Evolutionary conservation across 305 asterid genomes (phyloP).

Genomic region (Stenogyne calaminthoides): DNA sequence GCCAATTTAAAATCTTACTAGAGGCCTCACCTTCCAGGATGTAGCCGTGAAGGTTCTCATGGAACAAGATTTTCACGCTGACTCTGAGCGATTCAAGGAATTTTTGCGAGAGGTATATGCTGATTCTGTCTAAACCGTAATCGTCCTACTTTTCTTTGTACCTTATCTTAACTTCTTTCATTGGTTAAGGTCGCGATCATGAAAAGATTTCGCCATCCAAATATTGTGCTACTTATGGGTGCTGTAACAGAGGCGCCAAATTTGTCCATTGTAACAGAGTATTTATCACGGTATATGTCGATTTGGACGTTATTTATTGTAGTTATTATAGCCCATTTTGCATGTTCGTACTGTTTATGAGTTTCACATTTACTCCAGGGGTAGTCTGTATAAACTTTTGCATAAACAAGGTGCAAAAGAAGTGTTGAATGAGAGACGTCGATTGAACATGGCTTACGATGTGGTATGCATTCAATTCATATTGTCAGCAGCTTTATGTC

Average conservation of each 20-base stretch:
- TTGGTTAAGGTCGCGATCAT: slow-evolving; percentile 77
- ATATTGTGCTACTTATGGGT: slow-evolving; percentile 95
- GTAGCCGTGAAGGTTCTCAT: slow-evolving; percentile 93
- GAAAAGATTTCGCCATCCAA: slow-evolving; percentile 94
- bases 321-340: not conserved
- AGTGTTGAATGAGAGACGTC: slow-evolving; percentile 81
- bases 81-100: slow-evolving; percentile 66
- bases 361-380: slow-evolving; percentile 51
- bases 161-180: slow-evolving; percentile 25
- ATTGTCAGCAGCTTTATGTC: slow-evolving; percentile 3
- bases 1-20: slow-evolving; percentile 28
- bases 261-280: slow-evolving; percentile 91
- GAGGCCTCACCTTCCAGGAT: slow-evolving; percentile 57
- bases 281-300: slow-evolving; percentile 65
- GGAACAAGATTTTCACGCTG: slow-evolving; percentile 85
- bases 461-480: slow-evolving; percentile 51
- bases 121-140: slow-evolving; percentile 8
- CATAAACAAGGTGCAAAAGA: slow-evolving; percentile 82
- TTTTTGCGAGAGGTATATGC: slow-evolving; percentile 75
- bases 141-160: slow-evolving; percentile 14
- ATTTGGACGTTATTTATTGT: slow-evolving; percentile 23
- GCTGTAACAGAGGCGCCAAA: slow-evolving; percentile 89
- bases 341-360: slow-evolving; percentile 1
- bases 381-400: slow-evolving; percentile 80
- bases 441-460: slow-evolving; percentile 88